These are phyloP conservation scores for Aspergillus olivimuriae DNA, from an alignment of 495 filamentous ascomycete genomes.

Conservation along the genomic window DNA sequence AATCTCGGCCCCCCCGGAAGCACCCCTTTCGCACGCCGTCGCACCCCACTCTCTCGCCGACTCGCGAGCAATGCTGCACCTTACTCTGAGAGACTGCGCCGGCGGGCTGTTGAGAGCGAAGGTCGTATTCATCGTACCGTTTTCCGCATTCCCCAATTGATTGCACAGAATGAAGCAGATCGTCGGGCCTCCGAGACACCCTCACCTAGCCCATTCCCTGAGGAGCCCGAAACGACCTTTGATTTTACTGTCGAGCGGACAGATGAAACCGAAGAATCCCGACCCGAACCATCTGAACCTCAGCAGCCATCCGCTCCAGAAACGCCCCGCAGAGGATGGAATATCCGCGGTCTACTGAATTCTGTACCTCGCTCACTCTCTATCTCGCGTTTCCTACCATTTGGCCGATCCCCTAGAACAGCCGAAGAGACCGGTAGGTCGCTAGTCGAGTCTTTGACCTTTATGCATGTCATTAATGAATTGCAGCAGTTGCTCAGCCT, in stretches of 20 bases:
- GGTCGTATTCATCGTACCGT: conserved; percentile 29
- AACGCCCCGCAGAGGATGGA: conserved; percentile 16
- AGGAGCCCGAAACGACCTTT: conserved; percentile 6
- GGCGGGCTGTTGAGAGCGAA: conserved; percentile 20
- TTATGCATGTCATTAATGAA: conserved; percentile 4
- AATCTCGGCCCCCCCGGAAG: conserved; percentile 18
- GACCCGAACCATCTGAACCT: conserved; percentile 3
- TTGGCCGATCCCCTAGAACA: conserved; percentile 12
- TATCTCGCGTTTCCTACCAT: conserved; percentile 8
- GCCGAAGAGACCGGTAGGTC: conserved; percentile 10
- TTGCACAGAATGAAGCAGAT: conserved; percentile 23
- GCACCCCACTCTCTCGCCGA: conserved; percentile 11
- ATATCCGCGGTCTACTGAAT: conserved; percentile 17
- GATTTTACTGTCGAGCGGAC: conserved; percentile 9
- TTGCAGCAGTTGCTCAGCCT: conserved; percentile 6
- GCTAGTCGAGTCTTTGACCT: background rate
- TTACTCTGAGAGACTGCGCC: conserved; percentile 23
- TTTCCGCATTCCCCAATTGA: conserved; percentile 30
- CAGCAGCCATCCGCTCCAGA: conserved; percentile 14
- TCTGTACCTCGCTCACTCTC: conserved; percentile 23
- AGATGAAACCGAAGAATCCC: background rate
- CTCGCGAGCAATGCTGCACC: conserved; percentile 14
- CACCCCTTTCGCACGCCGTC: conserved; percentile 12
- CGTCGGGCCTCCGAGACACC: conserved; percentile 10
- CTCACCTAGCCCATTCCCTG: conserved; percentile 1